phyloP scores from a whole-genome alignment of 306 rosid genomes.

The Medicago lupulina region DNA sequence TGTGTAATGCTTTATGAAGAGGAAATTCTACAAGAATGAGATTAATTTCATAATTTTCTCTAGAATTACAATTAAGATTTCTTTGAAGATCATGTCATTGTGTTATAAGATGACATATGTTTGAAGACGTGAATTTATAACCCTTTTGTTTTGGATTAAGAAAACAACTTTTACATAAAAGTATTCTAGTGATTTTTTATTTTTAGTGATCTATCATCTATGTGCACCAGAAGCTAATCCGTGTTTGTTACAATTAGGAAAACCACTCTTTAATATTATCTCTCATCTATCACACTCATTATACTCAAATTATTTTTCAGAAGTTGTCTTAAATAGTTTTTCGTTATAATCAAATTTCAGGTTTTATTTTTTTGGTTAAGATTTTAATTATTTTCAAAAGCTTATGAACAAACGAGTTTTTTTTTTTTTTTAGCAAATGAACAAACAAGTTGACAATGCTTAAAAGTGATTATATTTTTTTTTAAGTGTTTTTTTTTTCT shows the following conservation, averaged over 20 bases:
- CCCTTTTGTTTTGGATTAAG: neutral
- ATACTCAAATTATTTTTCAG: neutral
- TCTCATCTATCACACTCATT: neutral
- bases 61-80: slow-evolving; percentile 10
- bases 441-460: neutral
- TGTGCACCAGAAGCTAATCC: neutral
- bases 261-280: neutral
- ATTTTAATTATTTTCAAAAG: neutral
- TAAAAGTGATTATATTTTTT: neutral
- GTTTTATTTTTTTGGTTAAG: neutral
- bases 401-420: neutral
- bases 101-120: slow-evolving; percentile 15
- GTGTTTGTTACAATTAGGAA: neutral
- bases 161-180: slow-evolving; percentile 5
- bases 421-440: neutral
- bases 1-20: slow-evolving; percentile 14
- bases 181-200: neutral
- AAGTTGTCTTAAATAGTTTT: neutral
- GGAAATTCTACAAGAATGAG: slow-evolving; percentile 14
- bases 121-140: slow-evolving; percentile 15
- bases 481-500: neutral
- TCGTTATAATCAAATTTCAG: neutral
- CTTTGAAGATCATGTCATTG: slow-evolving; percentile 9
- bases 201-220: neutral
- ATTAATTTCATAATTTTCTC: neutral